Evolutionary conservation across 225 moss, liverwort and hornwort genomes (phyloP).

Genomic region (Thuidium tamariscinum): DNA sequence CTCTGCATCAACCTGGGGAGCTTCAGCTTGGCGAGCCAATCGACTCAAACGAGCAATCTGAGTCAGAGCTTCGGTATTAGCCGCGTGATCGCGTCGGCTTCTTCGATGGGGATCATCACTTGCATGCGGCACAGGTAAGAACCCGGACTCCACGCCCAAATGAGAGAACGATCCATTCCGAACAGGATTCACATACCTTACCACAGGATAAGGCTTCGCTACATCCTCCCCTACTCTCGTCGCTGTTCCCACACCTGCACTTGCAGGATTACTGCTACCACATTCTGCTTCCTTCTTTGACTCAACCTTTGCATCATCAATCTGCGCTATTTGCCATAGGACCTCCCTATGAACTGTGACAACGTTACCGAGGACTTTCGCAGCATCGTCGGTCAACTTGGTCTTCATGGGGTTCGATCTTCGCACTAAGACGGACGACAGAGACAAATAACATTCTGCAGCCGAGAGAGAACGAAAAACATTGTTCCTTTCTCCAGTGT

Average conservation of each 20-base stretch:
- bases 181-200: slow-evolving; percentile 86
- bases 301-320: slow-evolving; percentile 84
- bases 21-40: slow-evolving; percentile 66
- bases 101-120: slow-evolving; percentile 74
- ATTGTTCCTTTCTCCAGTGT: slow-evolving; percentile 34
- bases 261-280: slow-evolving; percentile 45
- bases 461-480: slow-evolving; percentile 71
- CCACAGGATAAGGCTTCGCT: slow-evolving; percentile 68
- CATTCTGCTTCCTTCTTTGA: slow-evolving; percentile 64
- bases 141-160: slow-evolving; percentile 91
- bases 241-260: slow-evolving; percentile 52
- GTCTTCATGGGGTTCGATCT: slow-evolving; percentile 85
- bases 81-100: slow-evolving; percentile 69
- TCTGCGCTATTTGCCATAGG: slow-evolving; percentile 72
- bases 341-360: slow-evolving; percentile 80
- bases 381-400: slow-evolving; percentile 67
- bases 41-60: slow-evolving; percentile 89
- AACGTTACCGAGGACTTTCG: slow-evolving; percentile 57
- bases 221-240: slow-evolving; percentile 84
- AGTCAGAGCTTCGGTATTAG: slow-evolving; percentile 63
- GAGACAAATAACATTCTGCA: slow-evolving; percentile 84
- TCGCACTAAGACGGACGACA: slow-evolving; percentile 78
- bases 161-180: slow-evolving; percentile 70
- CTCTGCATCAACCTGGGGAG: slow-evolving; percentile 64
- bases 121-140: slow-evolving; percentile 70